A percentile compares a stretch with the other conserved stretches of the same genome.
Evolutionary conservation across 192 early-diverging fungal genomes (phyloP).

Genomic region (Rhizoclosmatium sp.): DNA sequence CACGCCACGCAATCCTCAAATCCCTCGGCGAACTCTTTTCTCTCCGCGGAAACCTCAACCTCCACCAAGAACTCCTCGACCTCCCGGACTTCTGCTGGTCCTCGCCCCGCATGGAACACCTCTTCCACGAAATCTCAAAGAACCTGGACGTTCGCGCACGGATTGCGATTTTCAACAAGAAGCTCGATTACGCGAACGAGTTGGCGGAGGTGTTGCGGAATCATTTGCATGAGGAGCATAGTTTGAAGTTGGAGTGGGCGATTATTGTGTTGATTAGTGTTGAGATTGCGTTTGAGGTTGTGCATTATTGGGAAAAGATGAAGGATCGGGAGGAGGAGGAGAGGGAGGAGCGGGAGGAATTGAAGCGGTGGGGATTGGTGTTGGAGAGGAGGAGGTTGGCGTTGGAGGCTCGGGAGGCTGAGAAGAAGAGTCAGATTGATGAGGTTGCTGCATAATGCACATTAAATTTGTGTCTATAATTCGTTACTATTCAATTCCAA

Average conservation of each 20-base stretch:
- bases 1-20: constrained; percentile 53
- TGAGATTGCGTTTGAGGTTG: constrained; percentile 50
- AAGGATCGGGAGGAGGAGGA: constrained; percentile 30
- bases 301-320: constrained; percentile 48
- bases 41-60: constrained; percentile 61
- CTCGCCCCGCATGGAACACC: constrained; percentile 57
- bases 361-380: constrained; percentile 10
- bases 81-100: constrained; percentile 70
- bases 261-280: constrained; percentile 57
- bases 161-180: constrained; percentile 68
- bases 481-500: too few relatives aligned
- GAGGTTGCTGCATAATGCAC: background rate
- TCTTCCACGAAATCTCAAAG: constrained; percentile 53
- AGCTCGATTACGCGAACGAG: constrained; percentile 74
- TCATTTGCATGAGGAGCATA: constrained; percentile 64
- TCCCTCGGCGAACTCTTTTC: constrained; percentile 61
- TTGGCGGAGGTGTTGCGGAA: constrained; percentile 62
- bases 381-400: background rate
- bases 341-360: constrained; percentile 11
- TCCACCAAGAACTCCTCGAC: constrained; percentile 68
- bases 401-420: background rate
- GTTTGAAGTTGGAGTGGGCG: constrained; percentile 51
- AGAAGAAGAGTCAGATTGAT: background rate
- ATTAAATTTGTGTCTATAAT: too few relatives aligned
- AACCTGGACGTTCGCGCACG: constrained; percentile 66